Percentiles rank a stretch among this genome's conserved stretches.
These are phyloP conservation scores for Biancaea sappan DNA, from an alignment of 306 rosid genomes.

Conservation along the genomic window DNA sequence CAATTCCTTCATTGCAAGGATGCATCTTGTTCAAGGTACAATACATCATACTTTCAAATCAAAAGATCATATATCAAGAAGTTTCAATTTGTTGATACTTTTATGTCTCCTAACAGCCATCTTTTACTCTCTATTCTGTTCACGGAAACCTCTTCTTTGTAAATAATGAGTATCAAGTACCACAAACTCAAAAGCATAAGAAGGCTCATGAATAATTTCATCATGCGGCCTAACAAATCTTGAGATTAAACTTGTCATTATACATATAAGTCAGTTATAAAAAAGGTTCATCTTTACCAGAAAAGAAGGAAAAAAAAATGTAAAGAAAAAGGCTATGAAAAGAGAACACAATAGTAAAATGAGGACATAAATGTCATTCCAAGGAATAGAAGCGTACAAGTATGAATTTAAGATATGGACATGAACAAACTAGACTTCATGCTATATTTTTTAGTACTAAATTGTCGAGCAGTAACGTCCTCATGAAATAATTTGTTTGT, in stretches of 20 bases:
- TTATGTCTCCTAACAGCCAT: constrained; percentile 22
- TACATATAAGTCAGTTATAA: constrained; percentile 13
- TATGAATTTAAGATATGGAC: neutral
- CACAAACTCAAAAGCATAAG: neutral
- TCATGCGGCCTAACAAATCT: neutral
- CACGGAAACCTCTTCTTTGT: constrained; percentile 20
- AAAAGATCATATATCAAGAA: constrained; percentile 23
- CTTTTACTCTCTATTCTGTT: constrained; percentile 10
- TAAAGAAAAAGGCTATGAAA: neutral
- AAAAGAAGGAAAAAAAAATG: constrained; percentile 12
- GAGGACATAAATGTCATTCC: neutral
- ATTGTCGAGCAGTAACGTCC: neutral
- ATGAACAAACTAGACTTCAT: neutral
- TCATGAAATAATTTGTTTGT: neutral
- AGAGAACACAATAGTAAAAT: neutral
- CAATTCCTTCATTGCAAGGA: constrained; percentile 88
- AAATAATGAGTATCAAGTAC: neutral
- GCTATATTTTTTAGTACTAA: neutral
- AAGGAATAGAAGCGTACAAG: neutral
- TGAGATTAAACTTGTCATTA: constrained; percentile 19
- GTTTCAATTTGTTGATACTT: constrained; percentile 7
- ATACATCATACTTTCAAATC: constrained; percentile 29
- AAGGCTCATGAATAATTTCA: neutral
- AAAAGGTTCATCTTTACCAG: constrained; percentile 11
- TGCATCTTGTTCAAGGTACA: constrained; percentile 99